Conservation (phyloP, 1,284 basidiomycete genomes). For the Abortiporus biennis region DNA sequence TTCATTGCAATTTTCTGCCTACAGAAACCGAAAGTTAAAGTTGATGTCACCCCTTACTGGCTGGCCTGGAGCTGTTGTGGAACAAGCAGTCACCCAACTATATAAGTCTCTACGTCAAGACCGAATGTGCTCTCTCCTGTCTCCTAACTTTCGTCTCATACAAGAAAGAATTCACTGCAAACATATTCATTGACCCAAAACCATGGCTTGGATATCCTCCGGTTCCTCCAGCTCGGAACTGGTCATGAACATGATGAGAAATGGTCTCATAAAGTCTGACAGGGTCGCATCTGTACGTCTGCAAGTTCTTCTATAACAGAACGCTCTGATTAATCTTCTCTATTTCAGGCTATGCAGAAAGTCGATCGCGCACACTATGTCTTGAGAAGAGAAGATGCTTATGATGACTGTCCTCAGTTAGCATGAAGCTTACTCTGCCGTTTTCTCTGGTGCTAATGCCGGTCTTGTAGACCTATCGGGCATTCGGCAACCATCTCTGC, state of each 20-base stretch:
- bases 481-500: slow-evolving; percentile 85
- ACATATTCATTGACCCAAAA: no score
- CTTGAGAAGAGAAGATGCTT: slow-evolving; percentile 45
- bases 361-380: slow-evolving; percentile 79
- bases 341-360: slow-evolving; percentile 60
- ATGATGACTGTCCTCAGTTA: slow-evolving; percentile 77
- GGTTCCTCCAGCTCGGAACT: slow-evolving; percentile 70
- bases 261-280: slow-evolving; percentile 52
- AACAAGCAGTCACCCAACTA: no score
- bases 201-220: slow-evolving; percentile 77
- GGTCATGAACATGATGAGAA: slow-evolving; percentile 55
- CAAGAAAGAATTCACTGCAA: no score
- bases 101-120: no score
- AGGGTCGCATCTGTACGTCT: slow-evolving; percentile 29
- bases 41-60: no score
- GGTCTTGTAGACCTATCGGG: slow-evolving; percentile 56
- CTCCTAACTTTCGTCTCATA: no score
- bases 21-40: no score
- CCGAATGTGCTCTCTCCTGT: no score
- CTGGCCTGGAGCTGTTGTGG: no score
- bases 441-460: neutral
- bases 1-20: no score
- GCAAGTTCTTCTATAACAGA: neutral
- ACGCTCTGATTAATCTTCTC: neutral
- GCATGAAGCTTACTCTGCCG: slow-evolving; percentile 13